Conservation (phyloP, 2,329 filamentous ascomycete species). For the Davidsoniella eucalypti region DNA sequence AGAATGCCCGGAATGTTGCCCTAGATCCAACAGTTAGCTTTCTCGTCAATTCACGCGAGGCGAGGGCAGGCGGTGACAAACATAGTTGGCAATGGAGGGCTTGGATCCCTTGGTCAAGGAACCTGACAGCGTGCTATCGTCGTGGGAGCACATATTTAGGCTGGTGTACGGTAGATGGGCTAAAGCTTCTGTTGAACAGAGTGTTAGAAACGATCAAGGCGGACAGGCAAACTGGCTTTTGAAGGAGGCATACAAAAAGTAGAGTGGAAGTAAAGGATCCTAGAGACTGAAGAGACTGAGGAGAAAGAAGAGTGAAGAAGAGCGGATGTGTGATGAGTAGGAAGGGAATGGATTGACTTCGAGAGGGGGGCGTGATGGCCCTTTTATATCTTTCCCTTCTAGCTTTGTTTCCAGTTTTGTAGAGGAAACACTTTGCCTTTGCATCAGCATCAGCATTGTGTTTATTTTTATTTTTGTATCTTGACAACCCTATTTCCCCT, state of each 20-base stretch:
- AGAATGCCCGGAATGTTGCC: slow-evolving; percentile 30
- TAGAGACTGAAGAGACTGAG: background rate
- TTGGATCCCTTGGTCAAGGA: too few relatives aligned
- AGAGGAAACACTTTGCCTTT: too few relatives aligned
- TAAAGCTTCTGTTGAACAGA: background rate
- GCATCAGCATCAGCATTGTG: too few relatives aligned
- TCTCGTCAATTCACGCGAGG: too few relatives aligned
- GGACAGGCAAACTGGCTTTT: background rate
- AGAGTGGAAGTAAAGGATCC: background rate
- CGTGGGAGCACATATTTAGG: background rate
- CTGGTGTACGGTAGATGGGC: background rate
- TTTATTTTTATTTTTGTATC: too few relatives aligned
- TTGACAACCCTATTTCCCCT: too few relatives aligned
- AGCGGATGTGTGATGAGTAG: background rate
- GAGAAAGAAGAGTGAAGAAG: background rate
- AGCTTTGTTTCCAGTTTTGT: too few relatives aligned
- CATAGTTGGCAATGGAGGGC: too few relatives aligned
- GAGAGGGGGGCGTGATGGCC: background rate
- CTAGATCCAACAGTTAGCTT: background rate
- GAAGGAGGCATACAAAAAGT: too few relatives aligned
- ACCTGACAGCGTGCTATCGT: background rate
- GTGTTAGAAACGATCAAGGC: background rate
- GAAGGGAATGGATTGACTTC: background rate
- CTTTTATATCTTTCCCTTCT: background rate
- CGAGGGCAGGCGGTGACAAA: too few relatives aligned